Conservation (phyloP, 2,329 filamentous ascomycete species). For the Periconia sp. region DNA sequence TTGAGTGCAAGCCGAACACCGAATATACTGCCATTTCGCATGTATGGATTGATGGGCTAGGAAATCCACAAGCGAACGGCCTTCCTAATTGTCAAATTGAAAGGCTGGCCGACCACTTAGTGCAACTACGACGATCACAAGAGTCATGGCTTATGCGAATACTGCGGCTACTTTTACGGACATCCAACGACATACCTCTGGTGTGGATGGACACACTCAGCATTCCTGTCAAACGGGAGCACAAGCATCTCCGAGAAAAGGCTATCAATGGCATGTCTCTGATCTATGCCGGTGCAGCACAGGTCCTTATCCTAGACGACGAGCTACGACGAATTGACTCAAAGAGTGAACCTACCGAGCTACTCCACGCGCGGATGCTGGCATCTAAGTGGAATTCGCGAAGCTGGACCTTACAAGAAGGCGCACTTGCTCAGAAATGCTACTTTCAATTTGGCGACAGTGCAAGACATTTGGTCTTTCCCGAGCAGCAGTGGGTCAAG, state of each 20-base stretch:
- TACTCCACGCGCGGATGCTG: not conserved
- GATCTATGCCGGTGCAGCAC: conserved; percentile 7
- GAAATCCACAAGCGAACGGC: conserved; percentile 12
- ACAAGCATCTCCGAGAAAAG: conserved; percentile 1
- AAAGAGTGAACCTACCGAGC: not conserved
- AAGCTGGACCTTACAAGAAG: conserved; percentile 16
- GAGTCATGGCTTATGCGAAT: no score
- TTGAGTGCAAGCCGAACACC: no score
- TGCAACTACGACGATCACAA: not conserved
- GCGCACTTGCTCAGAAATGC: conserved; percentile 1
- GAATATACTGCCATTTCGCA: conserved; percentile 14
- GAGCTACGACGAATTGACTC: not conserved
- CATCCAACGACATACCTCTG: not conserved
- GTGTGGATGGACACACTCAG: conserved; percentile 18
- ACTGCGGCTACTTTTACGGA: not conserved
- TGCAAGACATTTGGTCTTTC: not conserved
- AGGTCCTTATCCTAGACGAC: conserved; percentile 10
- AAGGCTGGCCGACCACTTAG: not conserved
- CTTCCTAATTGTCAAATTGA: conserved; percentile 12
- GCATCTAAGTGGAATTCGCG: conserved; percentile 7
- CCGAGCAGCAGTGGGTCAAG: no score
- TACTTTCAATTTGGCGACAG: conserved; percentile 1
- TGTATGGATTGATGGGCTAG: conserved; percentile 18
- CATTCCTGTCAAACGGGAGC: conserved; percentile 4
- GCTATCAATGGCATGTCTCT: conserved; percentile 8